Evolutionary conservation across 2,329 filamentous ascomycete species (phyloP).

Genomic region (Aspergillus sp.): DNA sequence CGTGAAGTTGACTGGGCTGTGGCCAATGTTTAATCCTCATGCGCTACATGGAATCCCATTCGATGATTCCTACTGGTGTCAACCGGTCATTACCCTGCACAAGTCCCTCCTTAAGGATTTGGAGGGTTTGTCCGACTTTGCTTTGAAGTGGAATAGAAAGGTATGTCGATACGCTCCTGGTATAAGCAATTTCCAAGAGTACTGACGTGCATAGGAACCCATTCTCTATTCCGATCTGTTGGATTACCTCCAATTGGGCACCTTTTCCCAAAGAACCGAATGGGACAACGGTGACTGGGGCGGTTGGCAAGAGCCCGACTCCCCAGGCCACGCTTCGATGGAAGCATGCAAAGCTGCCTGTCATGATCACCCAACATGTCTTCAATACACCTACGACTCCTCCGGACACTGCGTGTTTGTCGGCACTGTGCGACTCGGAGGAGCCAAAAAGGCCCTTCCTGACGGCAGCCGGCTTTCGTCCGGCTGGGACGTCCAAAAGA

Average conservation of each 20-base stretch:
- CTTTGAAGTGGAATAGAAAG: slow-evolving; percentile 13
- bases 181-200: too few species aligned
- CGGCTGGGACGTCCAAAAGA: slow-evolving; percentile 24
- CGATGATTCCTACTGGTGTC: slow-evolving; percentile 46
- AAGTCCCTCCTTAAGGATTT: neutral
- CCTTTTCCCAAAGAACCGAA: slow-evolving; percentile 15
- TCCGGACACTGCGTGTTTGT: slow-evolving; percentile 18
- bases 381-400: slow-evolving; percentile 21
- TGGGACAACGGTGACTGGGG: slow-evolving; percentile 35
- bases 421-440: slow-evolving; percentile 18
- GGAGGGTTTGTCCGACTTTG: slow-evolving; percentile 41
- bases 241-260: slow-evolving; percentile 21
- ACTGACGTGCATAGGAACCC: slow-evolving; percentile 6
- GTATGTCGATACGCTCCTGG: slow-evolving; percentile 7
- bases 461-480: slow-evolving; percentile 11
- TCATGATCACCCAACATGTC: slow-evolving; percentile 17
- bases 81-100: slow-evolving; percentile 47
- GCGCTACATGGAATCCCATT: slow-evolving; percentile 48
- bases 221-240: slow-evolving; percentile 25
- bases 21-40: slow-evolving; percentile 47
- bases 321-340: slow-evolving; percentile 22
- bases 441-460: slow-evolving; percentile 7
- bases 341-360: slow-evolving; percentile 23
- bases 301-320: slow-evolving; percentile 21
- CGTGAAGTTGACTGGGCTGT: slow-evolving; percentile 44